phyloP scores from a whole-genome alignment of 192 early-diverging fungal species.

The Podila minutissima region DNA sequence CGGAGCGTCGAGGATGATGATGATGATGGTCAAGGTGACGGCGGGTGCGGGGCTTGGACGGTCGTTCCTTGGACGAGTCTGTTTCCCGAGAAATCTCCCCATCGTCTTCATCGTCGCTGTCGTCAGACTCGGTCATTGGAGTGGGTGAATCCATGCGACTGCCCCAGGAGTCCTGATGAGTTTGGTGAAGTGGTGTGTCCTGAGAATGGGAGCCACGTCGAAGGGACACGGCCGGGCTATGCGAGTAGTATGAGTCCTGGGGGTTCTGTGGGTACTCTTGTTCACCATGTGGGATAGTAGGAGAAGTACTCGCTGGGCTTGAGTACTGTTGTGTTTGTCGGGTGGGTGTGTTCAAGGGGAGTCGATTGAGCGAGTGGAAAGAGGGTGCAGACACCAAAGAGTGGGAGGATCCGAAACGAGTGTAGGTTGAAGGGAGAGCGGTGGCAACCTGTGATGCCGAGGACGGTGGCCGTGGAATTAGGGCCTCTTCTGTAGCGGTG shows the following conservation, averaged over 20 bases:
- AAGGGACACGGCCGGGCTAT: not conserved
- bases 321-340: not conserved
- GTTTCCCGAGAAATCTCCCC: not conserved
- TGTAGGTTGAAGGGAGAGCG: not conserved
- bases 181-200: not conserved
- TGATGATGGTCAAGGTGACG: not conserved
- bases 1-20: not conserved
- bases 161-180: not conserved
- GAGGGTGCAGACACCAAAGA: not conserved
- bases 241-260: not conserved
- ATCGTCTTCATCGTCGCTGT: not conserved
- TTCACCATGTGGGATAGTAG: not conserved
- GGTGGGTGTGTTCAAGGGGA: not conserved
- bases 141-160: not conserved
- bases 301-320: too few relatives aligned
- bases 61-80: not conserved
- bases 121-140: not conserved
- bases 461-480: not conserved
- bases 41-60: not conserved
- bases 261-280: constrained; percentile 4
- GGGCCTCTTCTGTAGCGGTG: not conserved
- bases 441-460: not conserved
- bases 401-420: not conserved
- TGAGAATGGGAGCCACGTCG: not conserved
- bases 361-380: not conserved